A percentile compares a stretch with the other conserved stretches of the same genome.
Conservation (phyloP, 192 early-diverging fungal species). For the Phycomyces nitens region DNA sequence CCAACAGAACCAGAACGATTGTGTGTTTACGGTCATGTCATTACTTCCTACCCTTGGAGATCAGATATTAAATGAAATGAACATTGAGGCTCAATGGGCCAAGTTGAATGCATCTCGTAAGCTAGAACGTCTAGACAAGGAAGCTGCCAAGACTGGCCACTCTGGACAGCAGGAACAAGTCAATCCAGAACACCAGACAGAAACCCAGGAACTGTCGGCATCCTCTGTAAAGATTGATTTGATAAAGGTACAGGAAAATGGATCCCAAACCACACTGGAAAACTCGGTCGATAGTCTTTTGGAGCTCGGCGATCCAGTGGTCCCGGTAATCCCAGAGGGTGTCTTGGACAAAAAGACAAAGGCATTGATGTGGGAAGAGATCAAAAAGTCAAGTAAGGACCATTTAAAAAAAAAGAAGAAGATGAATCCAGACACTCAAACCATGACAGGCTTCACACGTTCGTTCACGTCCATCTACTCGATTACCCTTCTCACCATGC, state of each 20-base stretch:
- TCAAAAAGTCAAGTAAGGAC: conserved; percentile 78
- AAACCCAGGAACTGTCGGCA: not conserved
- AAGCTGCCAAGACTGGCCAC: not conserved
- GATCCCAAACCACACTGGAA: not conserved
- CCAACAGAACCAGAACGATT: conserved; percentile 93
- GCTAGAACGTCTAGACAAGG: conserved; percentile 21
- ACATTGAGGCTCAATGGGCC: conserved; percentile 73
- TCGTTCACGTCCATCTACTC: conserved; percentile 84
- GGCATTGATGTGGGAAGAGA: conserved; percentile 81
- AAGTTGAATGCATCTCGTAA: conserved; percentile 56
- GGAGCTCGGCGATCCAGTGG: not conserved
- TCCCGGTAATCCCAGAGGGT: not conserved
- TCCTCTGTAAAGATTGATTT: not conserved
- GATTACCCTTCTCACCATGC: conserved; percentile 77
- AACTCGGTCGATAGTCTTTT: conserved; percentile 2
- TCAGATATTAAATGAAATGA: conserved; percentile 69
- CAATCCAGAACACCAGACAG: not conserved
- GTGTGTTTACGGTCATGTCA: conserved; percentile 78
- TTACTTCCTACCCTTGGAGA: conserved; percentile 79
- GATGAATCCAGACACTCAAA: not conserved
- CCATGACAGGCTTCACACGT: conserved; percentile 69
- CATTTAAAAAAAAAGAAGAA: not conserved
- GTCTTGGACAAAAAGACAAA: conserved; percentile 49
- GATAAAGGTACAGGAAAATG: not conserved
- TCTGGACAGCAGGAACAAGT: not conserved